Percentiles rank a stretch among this genome's conserved stretches.
Evolutionary conservation across 2,329 filamentous ascomycete genomes (phyloP).

Genomic region (Chrysoporthe puriensis): DNA sequence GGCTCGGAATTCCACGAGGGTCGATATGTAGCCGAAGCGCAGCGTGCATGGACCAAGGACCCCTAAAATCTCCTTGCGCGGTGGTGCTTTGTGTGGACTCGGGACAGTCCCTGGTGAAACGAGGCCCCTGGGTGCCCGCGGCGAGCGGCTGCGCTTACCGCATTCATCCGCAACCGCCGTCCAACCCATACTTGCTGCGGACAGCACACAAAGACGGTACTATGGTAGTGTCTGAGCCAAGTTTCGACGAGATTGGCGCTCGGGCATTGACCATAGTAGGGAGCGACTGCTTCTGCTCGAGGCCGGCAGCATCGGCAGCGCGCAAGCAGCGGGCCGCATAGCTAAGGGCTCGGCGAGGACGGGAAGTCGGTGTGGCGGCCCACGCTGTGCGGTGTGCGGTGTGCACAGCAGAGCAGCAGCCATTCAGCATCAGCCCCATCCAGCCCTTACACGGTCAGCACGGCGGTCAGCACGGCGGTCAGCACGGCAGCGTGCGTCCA

Average conservation of each 20-base stretch:
- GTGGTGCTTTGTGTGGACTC: slow-evolving; percentile 3
- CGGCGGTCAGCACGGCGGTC: slow-evolving; percentile 13
- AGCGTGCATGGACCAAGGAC: neutral
- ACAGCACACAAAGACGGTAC: neutral
- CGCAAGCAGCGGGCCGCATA: slow-evolving; percentile 1
- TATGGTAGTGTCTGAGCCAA: neutral
- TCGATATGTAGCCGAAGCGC: neutral
- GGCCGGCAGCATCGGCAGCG: neutral
- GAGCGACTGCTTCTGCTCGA: neutral
- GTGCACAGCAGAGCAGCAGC: neutral
- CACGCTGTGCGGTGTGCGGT: neutral
- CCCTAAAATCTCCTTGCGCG: slow-evolving; percentile 4
- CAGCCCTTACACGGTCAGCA: slow-evolving; percentile 9
- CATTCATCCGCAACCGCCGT: neutral
- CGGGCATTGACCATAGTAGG: neutral
- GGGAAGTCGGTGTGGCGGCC: slow-evolving; percentile 8
- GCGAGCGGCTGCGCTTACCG: neutral
- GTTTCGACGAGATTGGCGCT: neutral
- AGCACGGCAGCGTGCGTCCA: slow-evolving; percentile 4
- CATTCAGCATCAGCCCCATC: neutral
- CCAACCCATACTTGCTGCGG: neutral
- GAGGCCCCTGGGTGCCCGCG: neutral
- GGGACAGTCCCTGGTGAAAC: neutral
- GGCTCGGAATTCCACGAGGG: neutral
- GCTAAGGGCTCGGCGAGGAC: neutral